A percentile compares a stretch with the other conserved stretches of the same genome.
Evolutionary conservation across 2,329 filamentous ascomycete genomes (phyloP).

Genomic region (Fusarium sp.): DNA sequence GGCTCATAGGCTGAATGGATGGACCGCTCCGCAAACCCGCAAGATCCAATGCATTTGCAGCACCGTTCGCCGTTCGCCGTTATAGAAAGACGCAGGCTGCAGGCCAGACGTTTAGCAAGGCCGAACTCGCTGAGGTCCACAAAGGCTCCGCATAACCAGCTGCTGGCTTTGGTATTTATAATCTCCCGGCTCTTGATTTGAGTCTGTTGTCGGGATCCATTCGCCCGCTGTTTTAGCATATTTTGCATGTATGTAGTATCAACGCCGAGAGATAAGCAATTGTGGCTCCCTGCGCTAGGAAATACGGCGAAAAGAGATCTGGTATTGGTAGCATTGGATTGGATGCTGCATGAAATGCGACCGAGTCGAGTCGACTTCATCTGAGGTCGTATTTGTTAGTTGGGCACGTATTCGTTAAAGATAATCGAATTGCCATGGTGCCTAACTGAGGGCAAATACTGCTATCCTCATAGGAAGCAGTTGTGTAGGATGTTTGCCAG

Average conservation of each 20-base stretch:
- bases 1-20: conserved; percentile 27
- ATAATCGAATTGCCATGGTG: conserved; percentile 5
- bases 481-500: not conserved
- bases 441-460: conserved; percentile 35
- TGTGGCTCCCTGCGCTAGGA: conserved; percentile 40
- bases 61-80: too few species aligned
- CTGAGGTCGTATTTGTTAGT: not conserved
- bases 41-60: conserved; percentile 10
- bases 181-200: conserved; percentile 46
- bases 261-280: conserved; percentile 44
- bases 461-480: conserved; percentile 5
- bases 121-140: conserved; percentile 46
- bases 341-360: conserved; percentile 26
- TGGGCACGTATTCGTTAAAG: conserved; percentile 10
- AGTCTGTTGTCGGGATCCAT: conserved; percentile 33
- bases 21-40: conserved; percentile 42
- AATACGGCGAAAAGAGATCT: conserved; percentile 35
- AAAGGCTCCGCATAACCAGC: conserved; percentile 42
- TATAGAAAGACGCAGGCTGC: conserved; percentile 19
- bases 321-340: conserved; percentile 12
- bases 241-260: conserved; percentile 14
- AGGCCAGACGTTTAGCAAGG: conserved; percentile 1
- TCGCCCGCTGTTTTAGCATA: conserved; percentile 33
- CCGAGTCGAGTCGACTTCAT: conserved; percentile 10
- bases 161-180: conserved; percentile 49